Evolutionary conservation across 805 yeast genomes (phyloP).

Genomic region (Monosporozyma servazzii): DNA sequence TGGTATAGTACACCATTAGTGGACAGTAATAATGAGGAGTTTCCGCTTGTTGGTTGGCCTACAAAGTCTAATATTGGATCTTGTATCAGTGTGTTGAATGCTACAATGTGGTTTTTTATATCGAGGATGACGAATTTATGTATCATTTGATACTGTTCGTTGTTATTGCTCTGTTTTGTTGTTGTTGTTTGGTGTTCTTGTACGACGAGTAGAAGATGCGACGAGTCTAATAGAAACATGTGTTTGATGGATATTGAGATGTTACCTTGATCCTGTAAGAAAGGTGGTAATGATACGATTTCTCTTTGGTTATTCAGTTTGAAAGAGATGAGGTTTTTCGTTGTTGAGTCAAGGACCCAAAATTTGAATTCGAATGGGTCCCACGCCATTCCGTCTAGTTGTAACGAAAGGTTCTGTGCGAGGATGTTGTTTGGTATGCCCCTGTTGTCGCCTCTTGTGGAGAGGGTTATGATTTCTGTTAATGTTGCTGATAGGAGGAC

Average conservation of each 20-base stretch:
- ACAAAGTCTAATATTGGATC: conserved; percentile 46
- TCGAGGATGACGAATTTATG: conserved; percentile 63
- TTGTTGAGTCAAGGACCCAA: conserved; percentile 46
- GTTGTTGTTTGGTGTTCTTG: conserved; percentile 33
- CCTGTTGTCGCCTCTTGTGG: conserved; percentile 70
- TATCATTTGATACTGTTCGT: conserved; percentile 29
- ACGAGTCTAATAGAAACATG: conserved; percentile 37
- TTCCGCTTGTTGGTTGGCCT: conserved; percentile 35
- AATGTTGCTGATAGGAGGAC: conserved; percentile 68
- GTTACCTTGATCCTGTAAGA: conserved; percentile 42
- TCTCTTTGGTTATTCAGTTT: conserved; percentile 45
- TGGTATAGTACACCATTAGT: conserved; percentile 68
- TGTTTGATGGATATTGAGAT: conserved; percentile 37
- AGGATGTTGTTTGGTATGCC: conserved; percentile 47
- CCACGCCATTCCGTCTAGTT: conserved; percentile 33
- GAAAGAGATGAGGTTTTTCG: conserved; percentile 39
- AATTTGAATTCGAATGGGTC: conserved; percentile 39
- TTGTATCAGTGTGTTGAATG: conserved; percentile 61
- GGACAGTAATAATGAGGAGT: conserved; percentile 41
- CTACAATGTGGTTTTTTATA: conserved; percentile 54
- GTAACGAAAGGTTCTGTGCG: conserved; percentile 40
- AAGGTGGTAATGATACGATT: conserved; percentile 17
- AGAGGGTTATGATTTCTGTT: conserved; percentile 56
- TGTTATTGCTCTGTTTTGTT: conserved; percentile 26
- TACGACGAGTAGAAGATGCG: conserved; percentile 53